A percentile compares a stretch with the other conserved stretches of the same genome.
These are phyloP conservation scores for Microdochium bolleyi DNA, from an alignment of 2,329 filamentous ascomycete genomes.

Conservation along the genomic window DNA sequence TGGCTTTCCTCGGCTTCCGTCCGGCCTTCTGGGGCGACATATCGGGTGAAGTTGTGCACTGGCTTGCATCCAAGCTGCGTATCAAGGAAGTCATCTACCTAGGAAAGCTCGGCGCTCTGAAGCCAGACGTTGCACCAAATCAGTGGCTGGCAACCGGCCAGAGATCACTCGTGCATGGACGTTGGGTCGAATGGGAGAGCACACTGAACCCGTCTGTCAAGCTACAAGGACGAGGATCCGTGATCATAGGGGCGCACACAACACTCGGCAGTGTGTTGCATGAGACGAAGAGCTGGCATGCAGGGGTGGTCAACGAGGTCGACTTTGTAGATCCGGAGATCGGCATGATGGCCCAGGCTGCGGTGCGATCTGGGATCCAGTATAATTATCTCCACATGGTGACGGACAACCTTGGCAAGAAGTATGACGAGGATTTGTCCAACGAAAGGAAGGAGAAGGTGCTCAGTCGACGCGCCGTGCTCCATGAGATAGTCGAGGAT, in stretches of 20 bases:
- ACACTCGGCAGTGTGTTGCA: slow-evolving; percentile 7
- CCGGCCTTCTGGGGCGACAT: slow-evolving; percentile 7
- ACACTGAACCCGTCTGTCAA: slow-evolving; percentile 1
- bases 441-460: slow-evolving; percentile 6
- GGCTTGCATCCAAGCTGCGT: slow-evolving; percentile 1
- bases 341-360: slow-evolving; percentile 8
- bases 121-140: slow-evolving; percentile 4
- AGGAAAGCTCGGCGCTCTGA: slow-evolving; percentile 6
- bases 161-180: slow-evolving; percentile 3
- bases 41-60: slow-evolving; percentile 6
- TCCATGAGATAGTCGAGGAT: slow-evolving; percentile 4
- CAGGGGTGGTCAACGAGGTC: slow-evolving; percentile 1
- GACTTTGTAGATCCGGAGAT: slow-evolving; percentile 9
- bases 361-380: slow-evolving; percentile 1
- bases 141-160: slow-evolving; percentile 5
- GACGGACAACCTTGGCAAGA: slow-evolving; percentile 5
- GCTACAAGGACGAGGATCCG: not conserved
- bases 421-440: slow-evolving; percentile 7
- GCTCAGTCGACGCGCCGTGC: slow-evolving; percentile 1
- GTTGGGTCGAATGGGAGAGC: slow-evolving; percentile 3
- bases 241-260: slow-evolving; percentile 2
- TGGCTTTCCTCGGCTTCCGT: slow-evolving; percentile 7
- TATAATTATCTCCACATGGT: slow-evolving; percentile 8
- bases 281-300: slow-evolving; percentile 6
- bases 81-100: slow-evolving; percentile 6